Base-by-base conservation (phyloP, 2,329 filamentous ascomycete species). In the Periconia sp. region DNA sequence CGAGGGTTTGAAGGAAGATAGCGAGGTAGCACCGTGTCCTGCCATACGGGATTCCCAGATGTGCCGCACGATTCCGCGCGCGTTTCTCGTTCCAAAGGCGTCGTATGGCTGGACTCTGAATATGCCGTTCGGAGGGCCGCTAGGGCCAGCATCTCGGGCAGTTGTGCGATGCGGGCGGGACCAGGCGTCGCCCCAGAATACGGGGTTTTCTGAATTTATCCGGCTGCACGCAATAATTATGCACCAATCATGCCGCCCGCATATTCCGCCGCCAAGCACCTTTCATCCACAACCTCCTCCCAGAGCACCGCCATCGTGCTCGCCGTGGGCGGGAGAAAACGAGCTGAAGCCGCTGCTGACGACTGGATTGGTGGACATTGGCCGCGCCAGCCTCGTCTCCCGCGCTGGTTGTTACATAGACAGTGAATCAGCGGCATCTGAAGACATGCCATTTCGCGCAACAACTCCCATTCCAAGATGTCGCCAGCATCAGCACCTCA, bases 71-170 rank as follows among this genome's bases (percentile, higher is more conserved):
- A 59, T 50, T 40, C 59, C 59, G 62, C 64, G 60, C 55, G 52
- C 53, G 59, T 55, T 52, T 52, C 45, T 42, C 46, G 16, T 50
- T 57, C 54, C 50, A 55, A 52, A 51, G 56, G 48, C 59, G 49
- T 66, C 57, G 60, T 68, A 69, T 69, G 63, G 66, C 63, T 70
- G 63, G 65, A 67, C 58, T 56, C 50, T 63, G 59, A 63, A 68
- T 61, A 66, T 65, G 66, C 64, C 66, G 65, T 65, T 58, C 47
- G 43, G 36, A 32, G 38, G 26, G 37, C 37, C 40, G 22, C 41
- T 47, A 40, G 44, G 36, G 43, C 24, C 31, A 33, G 40, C 47
- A 45, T 51, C 32, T 51, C 41, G 53, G 52, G 49, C 50, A 38
- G 52, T 43, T 35, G 47, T 38, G 45, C 39, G 35, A 40, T 46